Percentiles rank a stretch among this genome's conserved stretches.
These are phyloP conservation scores for Chrysoporthe deuterocubensis DNA, from an alignment of 2,329 filamentous ascomycete species.

Conservation along the genomic window DNA sequence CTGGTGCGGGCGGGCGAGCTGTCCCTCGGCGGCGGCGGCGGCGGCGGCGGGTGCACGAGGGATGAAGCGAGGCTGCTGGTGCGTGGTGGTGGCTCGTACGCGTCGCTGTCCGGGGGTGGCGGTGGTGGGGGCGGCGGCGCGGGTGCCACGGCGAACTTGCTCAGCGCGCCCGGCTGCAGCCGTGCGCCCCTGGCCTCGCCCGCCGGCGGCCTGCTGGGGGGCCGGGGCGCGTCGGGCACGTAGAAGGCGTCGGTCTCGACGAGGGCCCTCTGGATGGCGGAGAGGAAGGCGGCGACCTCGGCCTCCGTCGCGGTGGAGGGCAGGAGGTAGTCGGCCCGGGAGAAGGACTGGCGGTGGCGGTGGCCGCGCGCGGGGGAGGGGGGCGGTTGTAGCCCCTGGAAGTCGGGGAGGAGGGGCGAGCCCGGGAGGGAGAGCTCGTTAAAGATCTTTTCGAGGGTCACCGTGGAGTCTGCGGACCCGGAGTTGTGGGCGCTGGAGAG, in stretches of 20 bases:
- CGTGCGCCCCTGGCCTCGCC: neutral
- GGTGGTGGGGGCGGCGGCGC: conserved; percentile 6
- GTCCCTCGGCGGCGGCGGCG: neutral
- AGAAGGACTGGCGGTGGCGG: conserved; percentile 42
- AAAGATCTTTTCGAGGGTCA: neutral
- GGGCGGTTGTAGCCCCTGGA: neutral
- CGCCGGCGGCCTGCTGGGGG: neutral
- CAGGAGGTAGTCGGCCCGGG: conserved; percentile 61
- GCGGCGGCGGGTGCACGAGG: neutral
- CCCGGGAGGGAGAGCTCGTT: neutral
- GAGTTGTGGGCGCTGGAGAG: neutral
- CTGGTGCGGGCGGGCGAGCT: conserved; percentile 12
- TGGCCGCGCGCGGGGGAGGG: conserved; percentile 31
- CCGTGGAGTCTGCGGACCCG: conserved; percentile 16
- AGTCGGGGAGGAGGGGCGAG: neutral
- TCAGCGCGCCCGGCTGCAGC: conserved; percentile 9
- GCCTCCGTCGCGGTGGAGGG: conserved; percentile 56
- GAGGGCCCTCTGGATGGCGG: conserved; percentile 55
- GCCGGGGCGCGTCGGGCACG: conserved; percentile 40
- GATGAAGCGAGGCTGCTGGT: neutral
- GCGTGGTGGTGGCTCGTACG: neutral
- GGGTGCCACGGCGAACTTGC: conserved; percentile 19
- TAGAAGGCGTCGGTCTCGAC: conserved; percentile 52
- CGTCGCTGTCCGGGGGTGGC: neutral
- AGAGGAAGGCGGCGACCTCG: conserved; percentile 59